Percentiles rank a stretch among this genome's conserved stretches.
These are phyloP conservation scores for Vigna angularis DNA, from an alignment of 306 rosid genomes.

Conservation along the genomic window DNA sequence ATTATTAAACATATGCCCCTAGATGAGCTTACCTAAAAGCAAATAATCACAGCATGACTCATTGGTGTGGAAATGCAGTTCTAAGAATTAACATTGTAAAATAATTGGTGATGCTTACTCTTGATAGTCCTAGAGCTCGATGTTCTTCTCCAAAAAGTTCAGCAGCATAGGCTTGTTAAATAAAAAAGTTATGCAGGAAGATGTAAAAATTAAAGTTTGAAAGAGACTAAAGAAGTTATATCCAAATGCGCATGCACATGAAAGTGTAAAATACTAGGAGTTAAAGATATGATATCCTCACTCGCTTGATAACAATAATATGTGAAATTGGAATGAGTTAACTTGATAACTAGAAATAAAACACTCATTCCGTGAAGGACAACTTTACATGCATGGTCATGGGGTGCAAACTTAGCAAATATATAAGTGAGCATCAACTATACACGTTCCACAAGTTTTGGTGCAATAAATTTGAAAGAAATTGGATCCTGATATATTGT, in stretches of 20 bases:
- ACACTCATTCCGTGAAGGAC: no score
- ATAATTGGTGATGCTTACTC: slow-evolving; percentile 58
- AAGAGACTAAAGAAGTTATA: slow-evolving; percentile 9
- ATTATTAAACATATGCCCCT: slow-evolving; percentile 81
- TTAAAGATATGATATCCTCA: slow-evolving; percentile 1
- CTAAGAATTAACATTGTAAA: slow-evolving; percentile 17
- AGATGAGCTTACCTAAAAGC: slow-evolving; percentile 73
- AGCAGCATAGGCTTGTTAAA: slow-evolving; percentile 75
- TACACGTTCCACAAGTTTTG: no score
- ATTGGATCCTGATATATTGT: no score
- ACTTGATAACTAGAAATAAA: no score
- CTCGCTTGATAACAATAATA: neutral
- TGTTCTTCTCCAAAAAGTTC: slow-evolving; percentile 80
- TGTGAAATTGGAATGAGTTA: no score
- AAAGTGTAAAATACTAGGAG: neutral
- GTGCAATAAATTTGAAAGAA: no score
- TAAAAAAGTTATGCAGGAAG: slow-evolving; percentile 31
- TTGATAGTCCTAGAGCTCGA: slow-evolving; percentile 78
- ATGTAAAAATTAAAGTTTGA: neutral
- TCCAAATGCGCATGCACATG: neutral
- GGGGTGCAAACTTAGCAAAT: no score
- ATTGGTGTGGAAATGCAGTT: neutral
- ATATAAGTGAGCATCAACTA: no score
- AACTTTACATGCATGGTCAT: no score
- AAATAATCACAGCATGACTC: slow-evolving; percentile 26